Evolutionary conservation across 164 flowering plant species (phyloP).

Genomic region (Malania oleifera): DNA sequence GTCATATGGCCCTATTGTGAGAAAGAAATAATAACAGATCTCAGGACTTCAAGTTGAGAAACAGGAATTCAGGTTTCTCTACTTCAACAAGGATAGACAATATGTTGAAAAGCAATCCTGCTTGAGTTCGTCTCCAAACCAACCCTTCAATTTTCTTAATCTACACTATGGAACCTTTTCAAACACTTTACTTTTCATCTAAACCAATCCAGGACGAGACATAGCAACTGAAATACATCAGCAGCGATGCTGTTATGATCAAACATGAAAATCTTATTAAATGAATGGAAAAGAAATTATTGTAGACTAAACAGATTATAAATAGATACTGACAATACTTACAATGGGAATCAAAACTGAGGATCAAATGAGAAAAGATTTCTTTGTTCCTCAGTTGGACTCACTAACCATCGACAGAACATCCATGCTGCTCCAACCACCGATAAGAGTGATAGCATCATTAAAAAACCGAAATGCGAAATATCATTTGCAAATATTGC

Average conservation of each 20-base stretch:
- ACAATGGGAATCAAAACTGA: conserved; percentile 29
- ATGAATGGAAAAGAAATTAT: not conserved
- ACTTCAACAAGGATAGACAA: too few species aligned
- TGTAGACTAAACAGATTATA: not conserved
- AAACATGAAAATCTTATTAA: not conserved
- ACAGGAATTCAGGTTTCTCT: too few species aligned
- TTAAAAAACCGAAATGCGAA: conserved; percentile 85
- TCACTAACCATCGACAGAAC: conserved; percentile 77
- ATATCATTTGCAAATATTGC: conserved; percentile 89
- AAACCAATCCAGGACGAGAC: too few species aligned
- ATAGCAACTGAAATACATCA: not conserved
- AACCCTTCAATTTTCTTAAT: too few species aligned
- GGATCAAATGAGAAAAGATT: conserved; percentile 63
- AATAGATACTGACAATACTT: conserved; percentile 10
- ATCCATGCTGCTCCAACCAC: conserved; percentile 89
- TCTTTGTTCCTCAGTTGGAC: conserved; percentile 86
- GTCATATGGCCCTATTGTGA: too few species aligned
- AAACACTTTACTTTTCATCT: too few species aligned
- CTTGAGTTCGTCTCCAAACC: too few species aligned
- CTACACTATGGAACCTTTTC: too few species aligned
- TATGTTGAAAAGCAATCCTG: too few species aligned
- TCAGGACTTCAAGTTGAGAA: too few species aligned
- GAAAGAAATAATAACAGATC: too few species aligned
- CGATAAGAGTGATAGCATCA: conserved; percentile 75
- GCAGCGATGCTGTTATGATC: not conserved